Base-by-base conservation (phyloP, 345 rosid genomes). In the Salix suchowensis region DNA sequence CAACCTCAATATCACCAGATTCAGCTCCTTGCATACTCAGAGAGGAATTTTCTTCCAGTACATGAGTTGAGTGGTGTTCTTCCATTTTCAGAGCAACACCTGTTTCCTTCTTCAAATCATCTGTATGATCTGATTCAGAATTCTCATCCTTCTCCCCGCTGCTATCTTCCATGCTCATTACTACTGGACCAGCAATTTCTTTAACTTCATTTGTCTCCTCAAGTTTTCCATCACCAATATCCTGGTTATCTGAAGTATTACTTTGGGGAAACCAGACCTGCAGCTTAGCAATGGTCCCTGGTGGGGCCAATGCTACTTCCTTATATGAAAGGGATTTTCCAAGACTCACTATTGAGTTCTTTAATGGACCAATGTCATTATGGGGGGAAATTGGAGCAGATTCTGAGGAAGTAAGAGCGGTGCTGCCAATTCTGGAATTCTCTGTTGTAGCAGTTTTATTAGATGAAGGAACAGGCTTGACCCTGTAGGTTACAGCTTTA, bases 291-390 rank as follows among this genome's bases (percentile, higher is more conserved):
- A 96, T 89, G 46, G 91, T 87, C 46, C 99, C 99, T 72, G 97
- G 98, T 7, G 98, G 99, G 42, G 99, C 96, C 84, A 96, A 55
- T 74, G 99, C 98, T 71, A 96, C 98, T 85, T 96, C 99, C 88
- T 91, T 96, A 87, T 96, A 96, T 68, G 99, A 96, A 79, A 91
- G 97, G 80, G 97, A 93, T 84, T 93, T 96, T 74, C 97, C 99
- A 70, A 89, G 91, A 84, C 89, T 85, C 50, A 84, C 83, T 61
- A 84, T 80, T 50, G 92, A 78, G 44, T 66, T 85, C 80, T 87
- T 90, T 64, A 76, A 23, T 34, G 79, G 83, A 78, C 72, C 78
- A 64, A 70, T 71, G 70, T 88, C 91, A 84, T 75, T 78, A 46
- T 83, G 81, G 70, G 77, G 70, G 52, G 87, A 76, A 77, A 76